A percentile compares a stretch with the other conserved stretches of the same genome.
phyloP scores from a whole-genome alignment of 2,329 filamentous ascomycete species.

The Pseudogymnoascus sp. region DNA sequence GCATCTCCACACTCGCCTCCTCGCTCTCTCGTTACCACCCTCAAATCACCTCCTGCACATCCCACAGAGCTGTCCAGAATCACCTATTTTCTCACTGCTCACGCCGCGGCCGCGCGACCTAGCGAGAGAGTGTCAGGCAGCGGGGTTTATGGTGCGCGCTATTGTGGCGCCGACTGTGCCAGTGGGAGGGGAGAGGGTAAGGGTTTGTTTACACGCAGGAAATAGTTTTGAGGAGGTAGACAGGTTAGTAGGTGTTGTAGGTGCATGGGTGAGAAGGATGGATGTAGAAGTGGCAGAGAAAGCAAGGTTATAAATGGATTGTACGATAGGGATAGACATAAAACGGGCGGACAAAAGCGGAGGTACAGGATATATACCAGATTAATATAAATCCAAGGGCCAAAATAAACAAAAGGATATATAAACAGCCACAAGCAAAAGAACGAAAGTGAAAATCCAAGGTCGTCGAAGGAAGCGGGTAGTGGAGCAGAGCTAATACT shows the following conservation, averaged over 20 bases:
- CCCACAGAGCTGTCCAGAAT: conserved; percentile 35
- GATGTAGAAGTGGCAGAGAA: neutral
- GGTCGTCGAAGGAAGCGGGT: neutral
- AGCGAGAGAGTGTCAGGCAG: conserved; percentile 50
- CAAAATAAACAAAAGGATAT: neutral
- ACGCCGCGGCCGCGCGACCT: conserved; percentile 49
- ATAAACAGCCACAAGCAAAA: neutral
- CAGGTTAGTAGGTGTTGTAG: conserved; percentile 31
- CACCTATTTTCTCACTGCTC: conserved; percentile 57
- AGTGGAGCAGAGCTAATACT: neutral
- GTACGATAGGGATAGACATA: neutral
- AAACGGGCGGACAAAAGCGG: neutral
- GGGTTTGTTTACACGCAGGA: conserved; percentile 60
- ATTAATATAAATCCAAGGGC: neutral
- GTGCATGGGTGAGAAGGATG: conserved; percentile 17
- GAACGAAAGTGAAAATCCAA: neutral
- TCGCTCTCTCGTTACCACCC: neutral
- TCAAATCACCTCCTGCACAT: conserved; percentile 16
- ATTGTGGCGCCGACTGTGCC: conserved; percentile 65
- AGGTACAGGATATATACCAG: neutral
- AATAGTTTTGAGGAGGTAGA: conserved; percentile 53
- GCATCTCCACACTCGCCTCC: neutral
- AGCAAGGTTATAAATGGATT: neutral
- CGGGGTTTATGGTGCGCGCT: conserved; percentile 52
- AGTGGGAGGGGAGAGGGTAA: conserved; percentile 51